phyloP scores from a whole-genome alignment of 176 grass and related monocot species.

The Raddia guianensis region DNA sequence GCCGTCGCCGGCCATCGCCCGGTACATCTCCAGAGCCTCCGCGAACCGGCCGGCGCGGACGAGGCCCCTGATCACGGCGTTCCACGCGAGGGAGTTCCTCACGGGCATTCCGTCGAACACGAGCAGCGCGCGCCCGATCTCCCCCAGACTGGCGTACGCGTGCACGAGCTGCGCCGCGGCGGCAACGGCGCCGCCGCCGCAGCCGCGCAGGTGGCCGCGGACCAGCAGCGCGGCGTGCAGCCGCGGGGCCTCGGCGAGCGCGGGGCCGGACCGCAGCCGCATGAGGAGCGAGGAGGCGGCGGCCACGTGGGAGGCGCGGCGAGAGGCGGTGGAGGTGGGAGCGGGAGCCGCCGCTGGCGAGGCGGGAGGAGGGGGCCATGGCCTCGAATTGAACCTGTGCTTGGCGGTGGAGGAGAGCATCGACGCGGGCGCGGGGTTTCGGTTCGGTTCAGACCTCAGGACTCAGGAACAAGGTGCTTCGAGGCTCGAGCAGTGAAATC shows the following conservation, averaged over 20 bases:
- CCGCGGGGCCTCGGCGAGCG: neutral
- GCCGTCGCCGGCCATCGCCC: slow-evolving; percentile 24
- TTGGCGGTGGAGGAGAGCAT: slow-evolving; percentile 29
- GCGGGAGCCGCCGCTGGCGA: neutral
- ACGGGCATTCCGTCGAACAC: slow-evolving; percentile 51
- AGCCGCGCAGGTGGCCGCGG: slow-evolving; percentile 34
- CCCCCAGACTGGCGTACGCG: slow-evolving; percentile 29
- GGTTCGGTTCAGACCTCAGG: neutral
- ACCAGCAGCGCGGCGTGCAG: slow-evolving; percentile 46
- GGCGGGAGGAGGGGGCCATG: neutral
- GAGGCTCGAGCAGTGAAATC: too few species aligned
- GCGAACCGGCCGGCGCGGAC: slow-evolving; percentile 35
- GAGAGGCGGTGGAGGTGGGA: neutral
- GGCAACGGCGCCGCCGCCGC: slow-evolving; percentile 2
- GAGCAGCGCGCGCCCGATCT: slow-evolving; percentile 18
- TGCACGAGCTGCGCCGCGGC: slow-evolving; percentile 48
- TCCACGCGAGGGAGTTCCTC: slow-evolving; percentile 68
- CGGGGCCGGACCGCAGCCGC: slow-evolving; percentile 38
- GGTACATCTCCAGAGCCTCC: slow-evolving; percentile 43
- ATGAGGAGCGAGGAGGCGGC: slow-evolving; percentile 44
- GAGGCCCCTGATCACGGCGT: slow-evolving; percentile 52
- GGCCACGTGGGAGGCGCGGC: neutral
- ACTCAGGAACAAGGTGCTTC: too few species aligned
- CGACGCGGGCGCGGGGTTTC: neutral
- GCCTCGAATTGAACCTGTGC: neutral